Evolutionary conservation across 2,329 filamentous ascomycete genomes (phyloP).

Genomic region (Phyllosticta citrichinensis): DNA sequence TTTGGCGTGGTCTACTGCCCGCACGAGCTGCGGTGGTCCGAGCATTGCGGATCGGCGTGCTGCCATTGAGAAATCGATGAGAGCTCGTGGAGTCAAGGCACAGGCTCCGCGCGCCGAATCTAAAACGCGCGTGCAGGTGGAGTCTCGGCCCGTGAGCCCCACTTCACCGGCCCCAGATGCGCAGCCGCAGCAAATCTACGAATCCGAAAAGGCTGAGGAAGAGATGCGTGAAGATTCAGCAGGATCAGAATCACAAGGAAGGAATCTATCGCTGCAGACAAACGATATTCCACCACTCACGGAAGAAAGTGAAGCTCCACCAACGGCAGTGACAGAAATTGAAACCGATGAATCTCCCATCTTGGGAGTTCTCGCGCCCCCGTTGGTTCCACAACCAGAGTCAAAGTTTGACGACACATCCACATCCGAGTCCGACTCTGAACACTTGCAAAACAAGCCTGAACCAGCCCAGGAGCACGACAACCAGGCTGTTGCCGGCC

Average conservation of each 20-base stretch:
- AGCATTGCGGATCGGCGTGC: conserved; percentile 8
- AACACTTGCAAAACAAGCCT: background rate
- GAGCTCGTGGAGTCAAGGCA: conserved; percentile 2
- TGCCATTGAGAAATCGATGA: conserved; percentile 7
- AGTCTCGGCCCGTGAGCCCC: conserved; percentile 4
- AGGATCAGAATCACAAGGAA: background rate
- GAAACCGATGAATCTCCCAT: conserved; percentile 52
- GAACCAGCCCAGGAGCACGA: background rate
- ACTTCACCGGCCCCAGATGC: background rate
- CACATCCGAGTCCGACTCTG: conserved; percentile 1
- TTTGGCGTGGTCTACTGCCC: background rate
- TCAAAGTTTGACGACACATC: background rate
- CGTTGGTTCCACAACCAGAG: background rate
- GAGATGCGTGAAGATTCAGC: background rate
- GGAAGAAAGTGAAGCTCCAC: conserved; percentile 9
- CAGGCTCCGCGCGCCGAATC: background rate
- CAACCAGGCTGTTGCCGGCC: background rate
- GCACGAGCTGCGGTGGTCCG: background rate
- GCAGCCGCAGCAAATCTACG: background rate
- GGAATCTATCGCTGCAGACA: background rate
- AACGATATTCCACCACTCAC: conserved; percentile 18
- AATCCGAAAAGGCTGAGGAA: background rate
- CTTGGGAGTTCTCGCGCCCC: conserved; percentile 37
- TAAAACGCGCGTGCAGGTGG: background rate
- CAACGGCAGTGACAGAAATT: conserved; percentile 32